Percentiles rank a stretch among this genome's conserved stretches.
These are phyloP conservation scores for Gyrodon lividus DNA, from an alignment of 768 basidiomycete genomes.

Conservation along the genomic window DNA sequence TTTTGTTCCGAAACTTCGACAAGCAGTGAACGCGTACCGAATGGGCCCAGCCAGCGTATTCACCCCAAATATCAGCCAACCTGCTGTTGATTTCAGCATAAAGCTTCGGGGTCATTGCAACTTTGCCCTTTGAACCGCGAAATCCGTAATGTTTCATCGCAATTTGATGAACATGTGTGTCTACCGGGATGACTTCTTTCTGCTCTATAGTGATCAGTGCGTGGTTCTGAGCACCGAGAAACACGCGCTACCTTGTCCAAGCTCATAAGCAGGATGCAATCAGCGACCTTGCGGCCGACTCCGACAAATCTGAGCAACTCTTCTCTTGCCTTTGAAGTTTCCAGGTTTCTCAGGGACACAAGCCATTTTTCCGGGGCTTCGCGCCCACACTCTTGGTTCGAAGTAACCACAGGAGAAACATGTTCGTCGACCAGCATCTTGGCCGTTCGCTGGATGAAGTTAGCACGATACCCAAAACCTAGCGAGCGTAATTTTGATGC, in stretches of 20 bases:
- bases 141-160: slow-evolving; percentile 77
- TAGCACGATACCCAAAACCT: slow-evolving; percentile 95
- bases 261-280: slow-evolving; percentile 92
- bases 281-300: slow-evolving; percentile 95
- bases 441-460: slow-evolving; percentile 83
- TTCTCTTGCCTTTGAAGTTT: slow-evolving; percentile 61
- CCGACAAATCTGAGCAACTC: slow-evolving; percentile 83
- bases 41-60: slow-evolving; percentile 90
- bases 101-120: slow-evolving; percentile 69
- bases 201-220: slow-evolving; percentile 30
- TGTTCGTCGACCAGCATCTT: slow-evolving; percentile 68
- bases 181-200: slow-evolving; percentile 89
- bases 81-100: slow-evolving; percentile 70
- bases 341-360: slow-evolving; percentile 43
- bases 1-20: background rate
- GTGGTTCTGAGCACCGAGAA: background rate
- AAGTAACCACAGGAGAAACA: slow-evolving; percentile 17
- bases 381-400: background rate
- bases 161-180: slow-evolving; percentile 94
- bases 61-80: slow-evolving; percentile 70
- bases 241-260: slow-evolving; percentile 69
- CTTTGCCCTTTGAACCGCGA: slow-evolving; percentile 45
- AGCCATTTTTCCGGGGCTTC: slow-evolving; percentile 67
- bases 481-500: slow-evolving; percentile 67
- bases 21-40: slow-evolving; percentile 46